phyloP scores from a whole-genome alignment of 345 rosid genomes.

The Salix suchowensis region DNA sequence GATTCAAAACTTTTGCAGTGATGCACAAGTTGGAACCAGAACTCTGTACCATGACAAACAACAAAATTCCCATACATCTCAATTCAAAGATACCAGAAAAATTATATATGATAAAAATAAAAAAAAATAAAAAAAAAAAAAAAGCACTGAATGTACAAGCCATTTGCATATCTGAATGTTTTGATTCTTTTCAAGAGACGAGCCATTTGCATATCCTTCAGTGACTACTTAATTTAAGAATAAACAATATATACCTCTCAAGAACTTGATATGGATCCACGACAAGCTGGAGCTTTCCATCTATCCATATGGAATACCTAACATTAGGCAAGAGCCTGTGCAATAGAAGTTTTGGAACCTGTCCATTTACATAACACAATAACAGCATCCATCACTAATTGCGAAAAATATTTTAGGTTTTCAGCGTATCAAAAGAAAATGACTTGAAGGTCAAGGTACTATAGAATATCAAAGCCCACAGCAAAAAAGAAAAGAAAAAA shows the following conservation, averaged over 20 bases:
- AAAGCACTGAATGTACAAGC: not conserved
- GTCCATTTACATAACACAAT: constrained; percentile 26
- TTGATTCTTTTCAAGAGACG: too few species aligned
- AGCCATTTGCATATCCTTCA: not conserved
- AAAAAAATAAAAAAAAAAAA: too few species aligned
- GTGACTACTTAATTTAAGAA: not conserved
- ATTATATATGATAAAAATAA: not conserved
- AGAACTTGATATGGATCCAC: constrained; percentile 86
- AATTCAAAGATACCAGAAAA: not conserved
- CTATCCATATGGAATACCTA: constrained; percentile 81
- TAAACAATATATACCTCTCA: constrained; percentile 51
- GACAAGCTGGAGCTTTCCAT: constrained; percentile 86
- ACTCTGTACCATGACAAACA: not conserved
- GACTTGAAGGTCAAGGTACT: not conserved
- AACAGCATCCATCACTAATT: constrained; percentile 5
- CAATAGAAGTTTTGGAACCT: constrained; percentile 85
- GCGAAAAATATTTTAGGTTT: not conserved
- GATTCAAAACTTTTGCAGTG: not conserved
- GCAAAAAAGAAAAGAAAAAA: not conserved
- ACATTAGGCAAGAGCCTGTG: constrained; percentile 77
- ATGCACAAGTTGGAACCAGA: not conserved
- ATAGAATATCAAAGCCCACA: not conserved
- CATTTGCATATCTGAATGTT: not conserved
- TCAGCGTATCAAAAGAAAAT: not conserved
- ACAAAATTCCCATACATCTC: not conserved